Base-by-base conservation (phyloP, 2,329 filamentous ascomycete genomes). In the Arachnopeziza araneosa region DNA sequence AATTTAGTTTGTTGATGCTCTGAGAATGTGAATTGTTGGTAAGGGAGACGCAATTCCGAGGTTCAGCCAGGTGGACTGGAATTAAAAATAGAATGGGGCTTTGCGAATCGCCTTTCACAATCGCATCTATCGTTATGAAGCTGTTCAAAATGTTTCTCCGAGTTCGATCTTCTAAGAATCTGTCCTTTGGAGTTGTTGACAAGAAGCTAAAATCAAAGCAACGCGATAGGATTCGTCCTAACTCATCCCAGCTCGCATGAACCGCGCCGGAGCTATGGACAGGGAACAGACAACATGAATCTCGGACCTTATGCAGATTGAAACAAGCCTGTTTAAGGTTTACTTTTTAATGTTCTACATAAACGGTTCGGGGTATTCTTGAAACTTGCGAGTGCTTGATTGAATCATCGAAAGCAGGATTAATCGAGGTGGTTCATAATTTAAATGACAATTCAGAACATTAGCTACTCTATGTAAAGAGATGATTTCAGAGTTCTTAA, bases 241-340 rank as follows among this genome's bases (percentile, higher is more conserved):
- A 52, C 24, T 30, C 24, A 58, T 59, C 60, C 60, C 44, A 57
- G 60, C 60, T 50, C 57, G 62, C 26, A 30, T 30, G 62, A 63
- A 60, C 63, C 54, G 36, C 55, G 56, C 60, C 60, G 63, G 60
- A 57, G 63, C 55, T 36, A 36, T 50, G 21, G 36, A 50, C 52
- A 24, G 55, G 30, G 57, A 56, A 54, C 50, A 54, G 51, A 58
- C 49, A 56, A 53, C 23, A 50, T 51, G 65, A 64, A 66, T 67
- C 60, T 64, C 63, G 62, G 55, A 63, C 64, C 50, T 68, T 60
- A 68, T 64, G 64, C 63, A 61, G 55, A 62, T 63, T 62, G 62
- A 68, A 68, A 65, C 63, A 44, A 44, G 50, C 51, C 55, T 50
- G 54, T 52, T 52, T 51, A 23, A 57, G 53, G 59, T 44, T 54